A percentile compares a stretch with the other conserved stretches of the same genome.
Conservation (phyloP, 2,329 filamentous ascomycete genomes). For the Phialophora verrucosa region DNA sequence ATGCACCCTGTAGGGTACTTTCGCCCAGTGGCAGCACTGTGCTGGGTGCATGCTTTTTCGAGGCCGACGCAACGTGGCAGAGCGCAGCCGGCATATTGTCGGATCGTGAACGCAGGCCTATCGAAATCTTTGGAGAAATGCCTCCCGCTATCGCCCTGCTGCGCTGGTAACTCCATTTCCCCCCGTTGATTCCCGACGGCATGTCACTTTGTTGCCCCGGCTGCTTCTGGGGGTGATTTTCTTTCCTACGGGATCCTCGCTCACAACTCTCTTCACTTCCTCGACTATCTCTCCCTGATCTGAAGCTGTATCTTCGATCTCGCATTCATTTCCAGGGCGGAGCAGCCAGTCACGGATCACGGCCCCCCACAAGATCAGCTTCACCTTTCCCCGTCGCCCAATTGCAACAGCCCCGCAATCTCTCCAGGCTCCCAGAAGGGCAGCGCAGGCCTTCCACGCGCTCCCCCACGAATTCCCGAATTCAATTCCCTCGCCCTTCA, state of each 20-base stretch:
- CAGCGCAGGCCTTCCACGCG: slow-evolving; percentile 8
- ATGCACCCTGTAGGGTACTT: slow-evolving; percentile 4
- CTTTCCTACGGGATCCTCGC: background rate
- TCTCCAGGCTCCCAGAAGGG: slow-evolving; percentile 16
- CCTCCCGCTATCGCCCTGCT: background rate
- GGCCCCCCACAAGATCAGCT: slow-evolving; percentile 20
- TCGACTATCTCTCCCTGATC: slow-evolving; percentile 18
- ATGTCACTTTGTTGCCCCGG: background rate
- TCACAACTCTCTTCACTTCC: slow-evolving; percentile 2
- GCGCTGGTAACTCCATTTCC: background rate
- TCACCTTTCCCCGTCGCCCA: background rate
- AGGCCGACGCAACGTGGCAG: background rate
- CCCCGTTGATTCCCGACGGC: background rate
- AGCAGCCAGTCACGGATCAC: background rate
- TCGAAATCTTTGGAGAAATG: background rate
- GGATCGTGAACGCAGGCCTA: background rate
- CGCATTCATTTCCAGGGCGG: background rate
- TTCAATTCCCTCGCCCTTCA: background rate
- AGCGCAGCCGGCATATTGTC: background rate
- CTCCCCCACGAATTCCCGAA: slow-evolving; percentile 5
- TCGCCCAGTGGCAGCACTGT: background rate
- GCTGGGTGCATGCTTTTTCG: too few species aligned
- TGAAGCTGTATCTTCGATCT: slow-evolving; percentile 22
- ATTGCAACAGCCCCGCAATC: slow-evolving; percentile 19
- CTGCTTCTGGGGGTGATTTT: background rate